These are phyloP conservation scores for Tuctoria greenei DNA, from an alignment of 176 grass and related monocot genomes.

Conservation along the genomic window DNA sequence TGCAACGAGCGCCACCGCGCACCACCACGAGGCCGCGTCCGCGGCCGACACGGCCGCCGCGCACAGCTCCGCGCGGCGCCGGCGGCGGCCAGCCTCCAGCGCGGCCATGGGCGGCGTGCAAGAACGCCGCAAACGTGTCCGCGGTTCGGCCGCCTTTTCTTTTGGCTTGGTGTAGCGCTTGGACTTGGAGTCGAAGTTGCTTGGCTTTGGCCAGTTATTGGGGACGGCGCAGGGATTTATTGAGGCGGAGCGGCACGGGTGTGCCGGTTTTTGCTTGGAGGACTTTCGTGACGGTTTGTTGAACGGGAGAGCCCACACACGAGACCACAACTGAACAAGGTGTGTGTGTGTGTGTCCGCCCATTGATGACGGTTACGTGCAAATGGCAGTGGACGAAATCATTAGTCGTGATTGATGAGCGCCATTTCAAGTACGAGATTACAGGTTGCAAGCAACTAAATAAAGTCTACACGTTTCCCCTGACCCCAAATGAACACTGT, in stretches of 20 bases:
- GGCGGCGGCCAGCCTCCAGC: neutral
- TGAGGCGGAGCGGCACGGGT: constrained; percentile 15
- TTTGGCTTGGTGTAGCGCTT: neutral
- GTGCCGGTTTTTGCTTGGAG: constrained; percentile 26
- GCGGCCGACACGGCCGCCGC: constrained; percentile 40
- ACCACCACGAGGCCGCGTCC: constrained; percentile 71
- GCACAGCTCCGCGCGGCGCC: constrained; percentile 37
- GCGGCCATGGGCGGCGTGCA: neutral
- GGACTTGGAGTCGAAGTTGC: constrained; percentile 26
- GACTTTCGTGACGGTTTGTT: constrained; percentile 42
- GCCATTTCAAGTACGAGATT: neutral
- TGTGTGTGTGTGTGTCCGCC: neutral
- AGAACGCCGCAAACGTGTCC: neutral
- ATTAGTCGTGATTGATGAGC: neutral
- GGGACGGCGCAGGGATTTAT: constrained; percentile 23
- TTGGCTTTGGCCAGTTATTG: neutral
- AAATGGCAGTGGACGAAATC: neutral
- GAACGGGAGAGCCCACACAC: neutral
- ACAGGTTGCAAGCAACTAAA: neutral
- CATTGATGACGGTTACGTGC: constrained; percentile 11
- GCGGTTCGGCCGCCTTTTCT: neutral
- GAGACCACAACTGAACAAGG: neutral
- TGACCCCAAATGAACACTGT: neutral
- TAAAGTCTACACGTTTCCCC: neutral
- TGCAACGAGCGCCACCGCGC: constrained; percentile 58